Conservation (phyloP, 177 flowering plant species). For the Vitis hybrid region DNA sequence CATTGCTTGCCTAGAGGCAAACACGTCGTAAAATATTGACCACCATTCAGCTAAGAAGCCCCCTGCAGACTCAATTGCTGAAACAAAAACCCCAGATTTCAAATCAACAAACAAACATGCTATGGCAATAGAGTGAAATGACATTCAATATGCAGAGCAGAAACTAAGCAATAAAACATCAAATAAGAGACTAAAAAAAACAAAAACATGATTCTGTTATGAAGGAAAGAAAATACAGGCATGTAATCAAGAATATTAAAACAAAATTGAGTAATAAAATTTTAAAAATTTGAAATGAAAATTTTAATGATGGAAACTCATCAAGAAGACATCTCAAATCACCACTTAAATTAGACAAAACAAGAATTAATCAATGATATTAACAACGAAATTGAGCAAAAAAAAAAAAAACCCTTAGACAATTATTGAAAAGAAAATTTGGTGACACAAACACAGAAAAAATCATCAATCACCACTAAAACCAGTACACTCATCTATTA, state of each 20-base stretch:
- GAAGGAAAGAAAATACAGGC: not conserved
- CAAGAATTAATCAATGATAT: too few species aligned
- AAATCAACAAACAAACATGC: not conserved
- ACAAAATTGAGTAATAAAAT: not conserved
- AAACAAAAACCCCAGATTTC: not conserved
- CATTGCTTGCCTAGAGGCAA: conserved; percentile 4
- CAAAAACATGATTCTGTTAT: not conserved
- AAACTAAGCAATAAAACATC: not conserved
- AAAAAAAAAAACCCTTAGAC: not conserved
- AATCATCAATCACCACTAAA: not conserved
- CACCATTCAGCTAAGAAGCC: conserved; percentile 43
- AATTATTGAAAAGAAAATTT: not conserved
- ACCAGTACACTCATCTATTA: not conserved
- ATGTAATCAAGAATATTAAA: not conserved
- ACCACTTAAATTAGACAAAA: too few species aligned
- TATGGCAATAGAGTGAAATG: not conserved
- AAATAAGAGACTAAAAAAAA: not conserved
- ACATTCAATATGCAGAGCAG: not conserved
- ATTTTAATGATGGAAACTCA: not conserved
- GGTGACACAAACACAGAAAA: too few species aligned
- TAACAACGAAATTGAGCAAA: too few species aligned
- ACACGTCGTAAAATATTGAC: conserved; percentile 29
- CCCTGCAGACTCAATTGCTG: conserved; percentile 28
- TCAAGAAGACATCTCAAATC: not conserved
- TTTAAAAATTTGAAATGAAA: too few species aligned